phyloP scores from a whole-genome alignment of 352 stramenopile genomes.

The Globisporangium sylvaticum region DNA sequence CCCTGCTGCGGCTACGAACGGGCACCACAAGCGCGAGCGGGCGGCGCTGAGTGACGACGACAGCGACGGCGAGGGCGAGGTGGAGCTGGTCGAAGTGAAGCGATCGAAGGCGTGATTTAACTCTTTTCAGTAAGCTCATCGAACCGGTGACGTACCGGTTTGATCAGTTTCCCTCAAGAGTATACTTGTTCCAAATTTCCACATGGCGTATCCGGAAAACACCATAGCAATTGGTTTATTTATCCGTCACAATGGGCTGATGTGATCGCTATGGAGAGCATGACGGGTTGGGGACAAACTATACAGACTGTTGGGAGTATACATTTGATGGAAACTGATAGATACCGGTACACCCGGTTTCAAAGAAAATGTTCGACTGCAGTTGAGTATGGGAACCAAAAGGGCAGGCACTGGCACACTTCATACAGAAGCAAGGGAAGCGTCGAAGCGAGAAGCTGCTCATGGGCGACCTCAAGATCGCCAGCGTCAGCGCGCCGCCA shows the following conservation, averaged over 20 bases:
- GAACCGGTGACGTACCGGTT: background rate
- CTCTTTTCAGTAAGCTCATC: background rate
- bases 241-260: background rate
- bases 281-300: background rate
- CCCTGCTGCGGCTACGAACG: background rate
- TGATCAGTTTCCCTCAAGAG: conserved; percentile 5
- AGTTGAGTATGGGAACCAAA: background rate
- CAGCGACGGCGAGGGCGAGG: conserved; percentile 9
- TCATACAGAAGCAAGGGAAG: conserved; percentile 1
- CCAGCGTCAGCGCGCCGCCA: conserved; percentile 6
- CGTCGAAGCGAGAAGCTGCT: conserved; percentile 9
- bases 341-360: background rate
- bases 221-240: background rate
- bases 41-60: background rate
- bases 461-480: conserved; percentile 17
- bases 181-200: background rate
- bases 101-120: conserved; percentile 12
- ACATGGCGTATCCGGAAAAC: background rate
- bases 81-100: conserved; percentile 18
- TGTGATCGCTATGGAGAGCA: background rate
- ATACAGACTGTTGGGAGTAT: background rate
- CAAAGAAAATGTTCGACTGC: background rate
- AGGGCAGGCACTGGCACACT: background rate
- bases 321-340: background rate
- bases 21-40: conserved; percentile 9